phyloP scores from a whole-genome alignment of 2,329 filamentous ascomycete genomes.

The Zymoseptoria tritici region DNA sequence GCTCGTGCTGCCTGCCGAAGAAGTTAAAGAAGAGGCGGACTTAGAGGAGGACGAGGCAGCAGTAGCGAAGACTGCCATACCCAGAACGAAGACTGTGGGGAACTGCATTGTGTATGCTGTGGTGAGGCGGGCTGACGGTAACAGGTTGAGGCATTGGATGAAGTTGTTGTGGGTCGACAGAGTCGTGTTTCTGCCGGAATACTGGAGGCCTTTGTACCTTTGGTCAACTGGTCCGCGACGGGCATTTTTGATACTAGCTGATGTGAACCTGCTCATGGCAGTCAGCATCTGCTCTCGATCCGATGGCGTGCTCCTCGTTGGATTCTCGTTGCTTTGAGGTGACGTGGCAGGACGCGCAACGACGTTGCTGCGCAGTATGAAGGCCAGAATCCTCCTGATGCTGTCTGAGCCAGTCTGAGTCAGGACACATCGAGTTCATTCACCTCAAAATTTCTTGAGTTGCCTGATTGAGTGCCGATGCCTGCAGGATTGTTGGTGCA shows the following conservation, averaged over 20 bases:
- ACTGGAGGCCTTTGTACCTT: background rate
- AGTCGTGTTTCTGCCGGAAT: background rate
- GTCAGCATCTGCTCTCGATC: background rate
- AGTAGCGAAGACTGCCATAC: constrained; percentile 1
- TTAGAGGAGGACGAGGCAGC: background rate
- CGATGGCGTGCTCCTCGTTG: background rate
- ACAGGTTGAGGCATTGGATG: background rate
- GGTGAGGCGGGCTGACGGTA: background rate
- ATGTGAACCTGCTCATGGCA: background rate
- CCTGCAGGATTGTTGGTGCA: background rate
- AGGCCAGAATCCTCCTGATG: background rate
- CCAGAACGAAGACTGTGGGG: background rate
- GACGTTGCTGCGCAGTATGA: background rate
- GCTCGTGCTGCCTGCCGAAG: background rate
- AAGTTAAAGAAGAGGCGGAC: background rate
- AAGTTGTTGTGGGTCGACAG: background rate
- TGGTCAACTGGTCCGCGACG: background rate
- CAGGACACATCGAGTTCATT: background rate
- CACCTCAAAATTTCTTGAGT: background rate
- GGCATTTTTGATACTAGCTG: background rate
- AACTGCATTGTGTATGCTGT: background rate
- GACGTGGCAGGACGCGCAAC: background rate
- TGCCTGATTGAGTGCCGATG: background rate
- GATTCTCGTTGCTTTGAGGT: background rate
- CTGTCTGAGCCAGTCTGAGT: background rate